Evolutionary conservation across 805 yeast genomes (phyloP).

Genomic region (Spathaspora gorwiae): DNA sequence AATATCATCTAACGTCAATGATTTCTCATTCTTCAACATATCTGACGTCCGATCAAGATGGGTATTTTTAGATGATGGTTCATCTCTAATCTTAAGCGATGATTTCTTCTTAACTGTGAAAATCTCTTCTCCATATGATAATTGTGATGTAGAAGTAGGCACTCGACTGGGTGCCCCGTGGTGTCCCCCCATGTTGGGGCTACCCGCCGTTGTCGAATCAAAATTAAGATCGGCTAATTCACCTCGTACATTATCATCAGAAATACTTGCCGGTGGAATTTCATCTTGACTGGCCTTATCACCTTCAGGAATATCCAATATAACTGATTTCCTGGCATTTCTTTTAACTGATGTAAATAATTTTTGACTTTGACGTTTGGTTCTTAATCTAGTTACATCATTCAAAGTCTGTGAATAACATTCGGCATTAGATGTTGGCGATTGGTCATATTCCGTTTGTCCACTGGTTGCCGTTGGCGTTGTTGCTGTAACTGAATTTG

Average conservation of each 20-base stretch:
- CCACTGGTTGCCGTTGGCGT: background rate
- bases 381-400: conserved; percentile 72
- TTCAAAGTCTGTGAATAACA: conserved; percentile 66
- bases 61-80: conserved; percentile 33
- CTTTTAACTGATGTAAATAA: conserved; percentile 52
- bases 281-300: conserved; percentile 24
- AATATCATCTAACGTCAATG: conserved; percentile 90
- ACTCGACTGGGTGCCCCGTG: conserved; percentile 1
- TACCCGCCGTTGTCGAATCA: background rate
- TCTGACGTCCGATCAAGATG: conserved; percentile 62
- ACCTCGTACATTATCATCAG: conserved; percentile 9
- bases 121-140: conserved; percentile 15
- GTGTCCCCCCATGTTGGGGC: background rate
- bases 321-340: conserved; percentile 61
- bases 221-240: conserved; percentile 10
- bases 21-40: conserved; percentile 72
- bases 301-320: conserved; percentile 60
- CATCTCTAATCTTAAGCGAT: conserved; percentile 30
- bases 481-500: background rate
- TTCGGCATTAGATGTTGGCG: conserved; percentile 24
- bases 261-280: background rate
- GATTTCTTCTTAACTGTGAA: conserved; percentile 16
- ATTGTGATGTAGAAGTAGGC: conserved; percentile 3
- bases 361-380: conserved; percentile 63
- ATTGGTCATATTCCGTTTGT: background rate